phyloP scores from a whole-genome alignment of 352 stramenopile species.

The Peronospora destructor region DNA sequence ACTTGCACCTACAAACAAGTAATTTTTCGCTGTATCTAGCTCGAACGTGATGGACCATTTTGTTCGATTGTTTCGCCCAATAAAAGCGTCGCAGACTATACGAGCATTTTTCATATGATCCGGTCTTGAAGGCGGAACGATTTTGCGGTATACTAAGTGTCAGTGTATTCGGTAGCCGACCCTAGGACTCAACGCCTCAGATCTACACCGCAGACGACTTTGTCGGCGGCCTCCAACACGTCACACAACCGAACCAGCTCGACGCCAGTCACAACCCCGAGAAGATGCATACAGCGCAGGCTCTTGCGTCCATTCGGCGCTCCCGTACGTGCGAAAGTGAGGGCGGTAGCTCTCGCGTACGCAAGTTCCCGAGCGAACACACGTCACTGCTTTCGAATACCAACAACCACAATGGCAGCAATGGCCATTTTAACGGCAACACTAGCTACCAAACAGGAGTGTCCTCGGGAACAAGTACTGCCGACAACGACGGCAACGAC shows the following conservation, averaged over 20 bases:
- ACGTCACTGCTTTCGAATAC: constrained; percentile 27
- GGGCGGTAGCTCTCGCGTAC: constrained; percentile 5
- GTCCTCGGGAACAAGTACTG: not conserved
- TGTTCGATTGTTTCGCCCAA: too few relatives aligned
- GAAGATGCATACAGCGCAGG: constrained; percentile 60
- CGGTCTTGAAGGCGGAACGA: constrained; percentile 19
- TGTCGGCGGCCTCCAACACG: not conserved
- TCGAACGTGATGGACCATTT: too few relatives aligned
- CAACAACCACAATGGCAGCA: constrained; percentile 19
- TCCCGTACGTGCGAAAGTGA: constrained; percentile 38
- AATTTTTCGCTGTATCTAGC: too few relatives aligned
- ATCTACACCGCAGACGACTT: constrained; percentile 5
- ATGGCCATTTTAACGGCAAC: constrained; percentile 12
- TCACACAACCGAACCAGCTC: constrained; percentile 21
- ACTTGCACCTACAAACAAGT: too few relatives aligned
- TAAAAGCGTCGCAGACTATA: not conserved
- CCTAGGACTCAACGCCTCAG: constrained; percentile 10
- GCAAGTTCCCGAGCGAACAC: constrained; percentile 32
- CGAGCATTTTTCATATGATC: constrained; percentile 9
- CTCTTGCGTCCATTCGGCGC: constrained; percentile 51
- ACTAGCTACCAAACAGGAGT: constrained; percentile 4
- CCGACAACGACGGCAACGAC: constrained; percentile 6
- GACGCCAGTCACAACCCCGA: not conserved
- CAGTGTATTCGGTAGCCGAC: constrained; percentile 11
- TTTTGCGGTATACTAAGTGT: constrained; percentile 12